phyloP scores from a whole-genome alignment of 495 filamentous ascomycete genomes.

The Aspergillus kassunensis region DNA sequence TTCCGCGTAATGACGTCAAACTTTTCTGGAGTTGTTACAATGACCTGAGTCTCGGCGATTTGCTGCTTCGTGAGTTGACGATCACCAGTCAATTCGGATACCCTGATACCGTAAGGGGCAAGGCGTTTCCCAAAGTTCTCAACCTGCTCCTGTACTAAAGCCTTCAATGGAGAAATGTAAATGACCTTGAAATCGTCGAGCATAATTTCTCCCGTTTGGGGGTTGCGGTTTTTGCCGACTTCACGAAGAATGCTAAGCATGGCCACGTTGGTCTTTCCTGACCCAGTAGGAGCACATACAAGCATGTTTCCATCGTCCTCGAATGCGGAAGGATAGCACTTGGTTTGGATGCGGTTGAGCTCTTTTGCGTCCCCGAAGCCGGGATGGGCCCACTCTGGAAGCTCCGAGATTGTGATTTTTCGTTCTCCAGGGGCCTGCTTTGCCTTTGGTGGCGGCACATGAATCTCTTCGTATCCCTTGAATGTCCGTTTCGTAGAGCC shows the following conservation, averaged over 20 bases:
- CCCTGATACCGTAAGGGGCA: constrained; percentile 85
- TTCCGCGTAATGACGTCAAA: constrained; percentile 99
- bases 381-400: constrained; percentile 86
- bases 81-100: constrained; percentile 93
- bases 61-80: constrained; percentile 98
- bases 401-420: constrained; percentile 73
- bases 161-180: constrained; percentile 91
- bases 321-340: constrained; percentile 87
- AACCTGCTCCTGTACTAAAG: constrained; percentile 93
- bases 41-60: constrained; percentile 95
- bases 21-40: constrained; percentile 98
- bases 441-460: constrained; percentile 86
- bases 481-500: constrained; percentile 92
- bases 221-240: constrained; percentile 91
- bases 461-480: constrained; percentile 98
- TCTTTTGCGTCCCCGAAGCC: constrained; percentile 79
- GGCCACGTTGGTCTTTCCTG: constrained; percentile 97
- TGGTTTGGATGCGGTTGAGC: constrained; percentile 92
- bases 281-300: constrained; percentile 94
- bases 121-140: constrained; percentile 93
- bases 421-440: constrained; percentile 75
- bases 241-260: constrained; percentile 96
- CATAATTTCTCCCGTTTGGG: constrained; percentile 81
- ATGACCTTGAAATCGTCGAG: constrained; percentile 97
- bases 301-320: constrained; percentile 96